These are phyloP conservation scores for Cylindrotheca closterium DNA, from an alignment of 108 stramenopile genomes.

Conservation along the genomic window DNA sequence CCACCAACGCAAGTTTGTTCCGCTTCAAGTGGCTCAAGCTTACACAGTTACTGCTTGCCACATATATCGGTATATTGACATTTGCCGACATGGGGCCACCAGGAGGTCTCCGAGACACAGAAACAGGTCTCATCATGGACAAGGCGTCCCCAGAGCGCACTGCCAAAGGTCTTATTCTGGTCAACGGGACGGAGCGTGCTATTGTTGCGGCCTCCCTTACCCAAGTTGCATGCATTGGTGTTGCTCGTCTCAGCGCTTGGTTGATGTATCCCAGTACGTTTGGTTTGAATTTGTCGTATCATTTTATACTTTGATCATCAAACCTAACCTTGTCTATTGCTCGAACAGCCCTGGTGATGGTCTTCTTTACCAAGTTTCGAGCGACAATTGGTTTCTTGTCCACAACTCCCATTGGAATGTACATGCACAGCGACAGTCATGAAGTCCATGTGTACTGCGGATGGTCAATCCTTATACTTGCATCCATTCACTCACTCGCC, in stretches of 20 bases:
- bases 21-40: slow-evolving; percentile 34
- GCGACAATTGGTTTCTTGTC: slow-evolving; percentile 35
- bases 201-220: slow-evolving; percentile 32
- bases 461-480: slow-evolving; percentile 34
- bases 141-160: slow-evolving; percentile 19
- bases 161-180: slow-evolving; percentile 31
- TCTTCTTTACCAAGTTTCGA: slow-evolving; percentile 46
- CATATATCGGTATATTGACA: slow-evolving; percentile 33
- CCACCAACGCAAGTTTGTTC: slow-evolving; percentile 4
- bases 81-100: slow-evolving; percentile 31
- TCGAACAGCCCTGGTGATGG: slow-evolving; percentile 33
- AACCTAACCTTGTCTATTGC: no score
- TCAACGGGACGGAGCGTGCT: slow-evolving; percentile 33
- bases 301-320: no score
- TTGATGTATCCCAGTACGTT: slow-evolving; percentile 40
- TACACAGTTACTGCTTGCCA: slow-evolving; percentile 22
- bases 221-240: slow-evolving; percentile 32
- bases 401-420: slow-evolving; percentile 34
- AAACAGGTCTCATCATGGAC: slow-evolving; percentile 28
- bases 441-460: slow-evolving; percentile 51
- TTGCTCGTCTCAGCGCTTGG: slow-evolving; percentile 43
- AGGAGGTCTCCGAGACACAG: slow-evolving; percentile 17
- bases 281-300: not conserved
- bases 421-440: slow-evolving; percentile 37
- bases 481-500: slow-evolving; percentile 35